Evolutionary conservation across 179 eudicot species (phyloP), one percentile per base, ranked within the genome.

Genomic region (Silene coronaria): DNA sequence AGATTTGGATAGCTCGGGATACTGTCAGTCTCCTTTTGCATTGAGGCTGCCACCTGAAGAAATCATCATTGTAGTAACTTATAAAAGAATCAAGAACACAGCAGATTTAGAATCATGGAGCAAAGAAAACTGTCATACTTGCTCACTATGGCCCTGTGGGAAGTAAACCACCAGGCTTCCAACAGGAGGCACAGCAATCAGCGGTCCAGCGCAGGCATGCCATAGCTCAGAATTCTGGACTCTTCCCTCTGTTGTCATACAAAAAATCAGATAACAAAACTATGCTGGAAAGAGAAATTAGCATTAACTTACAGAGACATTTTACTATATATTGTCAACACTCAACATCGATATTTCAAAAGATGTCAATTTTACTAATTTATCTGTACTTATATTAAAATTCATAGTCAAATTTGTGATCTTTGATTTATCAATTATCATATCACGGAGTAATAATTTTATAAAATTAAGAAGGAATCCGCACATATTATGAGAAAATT

Each of bases 161-260:
- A 94, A 94, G 86, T 94, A 94, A 69, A 94, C 97, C 77, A 95
- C 97, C 46, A 91, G 89, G 80, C 99, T 95, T 83, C 99, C 99
- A 57, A 87, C 82, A 72, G 97, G 99, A 60, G 99, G 97, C 83
- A 95, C 82, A 61, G 90, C 86, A 81, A 92, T 89, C 83, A 95
- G 83, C 57, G 99, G 97, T 24, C 99, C 99, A 57, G 99, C 99
- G 82, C 99, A 95, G 71, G 99, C 97, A 85, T 95, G 99, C 99
- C 99, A 95, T 82, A 95, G 84, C 86, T 95, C 99, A 36, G 97
- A 88, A 86, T 89, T 88, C 3, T 87, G 86, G 60, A 81, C 80
- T 84, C 86, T 95, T 60, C 90, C 91, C 61, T 86, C 97, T 95
- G 86, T 77, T 77, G 30, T 67, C 84, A 84, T 72, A 13, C 59